Evolutionary conservation across 768 basidiomycete species (phyloP).

Genomic region (Cubamyces lactineus): DNA sequence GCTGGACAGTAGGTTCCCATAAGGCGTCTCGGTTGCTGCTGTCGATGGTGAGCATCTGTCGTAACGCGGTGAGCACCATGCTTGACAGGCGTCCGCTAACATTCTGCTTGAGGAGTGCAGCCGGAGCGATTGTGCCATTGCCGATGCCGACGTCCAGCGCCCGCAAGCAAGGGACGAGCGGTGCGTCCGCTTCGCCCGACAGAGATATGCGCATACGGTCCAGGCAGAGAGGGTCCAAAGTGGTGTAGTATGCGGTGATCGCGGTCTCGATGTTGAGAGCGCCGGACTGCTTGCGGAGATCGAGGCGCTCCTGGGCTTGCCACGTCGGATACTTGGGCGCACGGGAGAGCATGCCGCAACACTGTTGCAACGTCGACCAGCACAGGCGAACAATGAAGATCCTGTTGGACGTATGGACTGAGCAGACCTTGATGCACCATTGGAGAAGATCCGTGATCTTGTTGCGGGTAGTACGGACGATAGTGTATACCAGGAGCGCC

Average conservation of each 20-base stretch:
- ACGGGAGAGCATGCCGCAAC: slow-evolving; percentile 1
- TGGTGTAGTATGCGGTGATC: neutral
- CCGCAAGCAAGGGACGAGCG: slow-evolving; percentile 1
- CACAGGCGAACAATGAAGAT: neutral
- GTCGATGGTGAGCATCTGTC: neutral
- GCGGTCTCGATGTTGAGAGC: slow-evolving; percentile 5
- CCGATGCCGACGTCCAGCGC: neutral
- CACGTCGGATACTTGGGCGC: neutral
- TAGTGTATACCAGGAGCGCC: slow-evolving; percentile 10
- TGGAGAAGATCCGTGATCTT: neutral
- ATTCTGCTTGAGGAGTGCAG: neutral
- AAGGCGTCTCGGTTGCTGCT: neutral
- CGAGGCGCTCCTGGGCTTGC: neutral
- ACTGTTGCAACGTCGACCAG: neutral
- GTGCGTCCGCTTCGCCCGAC: neutral
- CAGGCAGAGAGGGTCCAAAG: slow-evolving; percentile 3
- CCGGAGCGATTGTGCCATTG: neutral
- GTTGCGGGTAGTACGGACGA: slow-evolving; percentile 4
- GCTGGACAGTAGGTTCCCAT: neutral
- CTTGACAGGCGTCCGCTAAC: neutral
- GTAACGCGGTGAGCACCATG: neutral
- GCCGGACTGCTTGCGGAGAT: neutral
- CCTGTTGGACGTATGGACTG: neutral
- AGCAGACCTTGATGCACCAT: neutral
- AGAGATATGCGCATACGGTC: slow-evolving; percentile 3